These are phyloP conservation scores for Kentomonas sorsogonicus DNA, from an alignment of 208 protist species.

Conservation along the genomic window DNA sequence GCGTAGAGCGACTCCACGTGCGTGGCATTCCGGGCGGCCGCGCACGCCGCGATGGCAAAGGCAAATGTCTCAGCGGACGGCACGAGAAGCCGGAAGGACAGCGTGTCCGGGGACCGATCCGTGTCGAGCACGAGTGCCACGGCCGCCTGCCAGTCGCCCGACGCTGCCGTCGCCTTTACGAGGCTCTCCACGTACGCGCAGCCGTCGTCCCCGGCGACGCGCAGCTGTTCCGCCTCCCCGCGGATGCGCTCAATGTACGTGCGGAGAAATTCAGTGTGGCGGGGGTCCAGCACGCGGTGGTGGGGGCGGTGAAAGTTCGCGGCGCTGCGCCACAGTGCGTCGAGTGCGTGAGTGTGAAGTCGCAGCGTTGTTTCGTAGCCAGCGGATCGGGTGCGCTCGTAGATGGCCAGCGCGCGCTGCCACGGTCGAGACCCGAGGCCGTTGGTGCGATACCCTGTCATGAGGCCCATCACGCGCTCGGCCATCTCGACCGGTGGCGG, in stretches of 20 bases:
- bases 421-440: conserved; percentile 69
- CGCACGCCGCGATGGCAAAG: conserved; percentile 65
- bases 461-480: conserved; percentile 61
- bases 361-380: conserved; percentile 53
- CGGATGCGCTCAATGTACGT: conserved; percentile 21
- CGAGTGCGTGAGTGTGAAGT: conserved; percentile 65
- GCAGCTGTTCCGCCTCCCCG: conserved; percentile 21
- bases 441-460: conserved; percentile 70
- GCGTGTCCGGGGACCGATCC: conserved; percentile 27
- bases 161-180: conserved; percentile 49
- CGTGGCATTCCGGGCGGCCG: conserved; percentile 39
- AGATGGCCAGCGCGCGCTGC: conserved; percentile 46
- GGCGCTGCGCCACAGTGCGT: conserved; percentile 74
- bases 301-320: conserved; percentile 56
- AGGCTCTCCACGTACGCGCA: conserved; percentile 72
- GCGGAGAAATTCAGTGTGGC: conserved; percentile 30
- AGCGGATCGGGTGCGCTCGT: conserved; percentile 27
- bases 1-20: conserved; percentile 46
- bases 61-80: conserved; percentile 68
- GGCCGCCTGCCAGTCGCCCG: conserved; percentile 48
- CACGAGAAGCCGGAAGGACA: conserved; percentile 53
- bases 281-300: conserved; percentile 8
- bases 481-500: conserved; percentile 60
- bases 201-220: conserved; percentile 59
- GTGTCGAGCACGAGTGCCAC: conserved; percentile 43